phyloP scores from a whole-genome alignment of 1,284 basidiomycete species.

The Malassezia equina region DNA sequence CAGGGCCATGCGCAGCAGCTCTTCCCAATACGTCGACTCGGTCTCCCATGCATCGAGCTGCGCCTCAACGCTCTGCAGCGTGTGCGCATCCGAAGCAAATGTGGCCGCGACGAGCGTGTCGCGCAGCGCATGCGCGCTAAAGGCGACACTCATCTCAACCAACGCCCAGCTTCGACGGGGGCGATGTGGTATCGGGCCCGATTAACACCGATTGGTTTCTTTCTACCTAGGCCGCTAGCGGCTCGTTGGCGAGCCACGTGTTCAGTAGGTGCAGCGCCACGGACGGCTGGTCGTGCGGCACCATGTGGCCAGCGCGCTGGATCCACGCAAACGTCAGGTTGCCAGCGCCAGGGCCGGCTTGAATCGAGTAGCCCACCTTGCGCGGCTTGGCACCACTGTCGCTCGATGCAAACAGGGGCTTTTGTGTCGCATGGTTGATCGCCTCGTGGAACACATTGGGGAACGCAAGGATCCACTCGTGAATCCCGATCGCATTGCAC shows the following conservation, averaged over 20 bases:
- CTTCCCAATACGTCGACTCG: conserved; percentile 29
- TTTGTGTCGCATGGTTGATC: conserved; percentile 28
- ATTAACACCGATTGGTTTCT: not conserved
- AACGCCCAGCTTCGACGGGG: not conserved
- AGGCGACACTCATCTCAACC: not conserved
- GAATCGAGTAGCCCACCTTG: conserved; percentile 26
- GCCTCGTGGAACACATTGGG: conserved; percentile 31
- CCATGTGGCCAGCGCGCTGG: conserved; percentile 41
- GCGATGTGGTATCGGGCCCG: not conserved
- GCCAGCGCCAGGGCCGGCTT: conserved; percentile 40
- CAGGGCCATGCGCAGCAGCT: conserved; percentile 36
- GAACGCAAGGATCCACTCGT: conserved; percentile 36
- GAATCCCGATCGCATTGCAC: conserved; percentile 45
- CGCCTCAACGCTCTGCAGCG: conserved; percentile 14
- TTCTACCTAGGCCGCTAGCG: conserved; percentile 29
- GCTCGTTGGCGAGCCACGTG: conserved; percentile 54
- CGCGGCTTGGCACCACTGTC: conserved; percentile 25
- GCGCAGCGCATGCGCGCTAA: conserved; percentile 1
- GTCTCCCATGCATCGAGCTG: conserved; percentile 36
- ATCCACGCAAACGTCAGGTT: conserved; percentile 30
- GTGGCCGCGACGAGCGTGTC: conserved; percentile 2
- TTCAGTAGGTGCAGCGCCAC: conserved; percentile 58
- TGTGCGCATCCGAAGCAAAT: not conserved
- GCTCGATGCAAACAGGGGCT: conserved; percentile 18
- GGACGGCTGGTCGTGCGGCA: conserved; percentile 68